A percentile compares a stretch with the other conserved stretches of the same genome.
Evolutionary conservation across 2,329 filamentous ascomycete genomes (phyloP).

Genomic region (Zymoseptoria passerinii): DNA sequence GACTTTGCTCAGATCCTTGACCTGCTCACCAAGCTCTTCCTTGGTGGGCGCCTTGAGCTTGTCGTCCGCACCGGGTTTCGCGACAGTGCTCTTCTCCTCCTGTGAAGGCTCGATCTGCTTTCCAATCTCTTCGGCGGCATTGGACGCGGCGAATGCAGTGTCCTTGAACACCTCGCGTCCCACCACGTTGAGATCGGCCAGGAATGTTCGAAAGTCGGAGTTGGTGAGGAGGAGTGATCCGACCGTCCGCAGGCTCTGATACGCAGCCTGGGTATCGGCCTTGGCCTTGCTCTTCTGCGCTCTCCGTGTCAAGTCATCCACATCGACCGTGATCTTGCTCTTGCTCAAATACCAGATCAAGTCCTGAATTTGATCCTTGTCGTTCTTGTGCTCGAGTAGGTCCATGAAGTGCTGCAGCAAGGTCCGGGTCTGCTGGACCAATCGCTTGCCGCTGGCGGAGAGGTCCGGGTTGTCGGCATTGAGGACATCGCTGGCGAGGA

Average conservation of each 20-base stretch:
- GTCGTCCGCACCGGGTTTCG: constrained; percentile 44
- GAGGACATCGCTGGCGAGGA: constrained; percentile 69
- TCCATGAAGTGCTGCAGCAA: constrained; percentile 75
- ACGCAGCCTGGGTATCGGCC: constrained; percentile 66
- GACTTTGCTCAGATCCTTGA: constrained; percentile 38
- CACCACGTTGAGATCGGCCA: constrained; percentile 70
- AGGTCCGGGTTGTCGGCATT: constrained; percentile 67
- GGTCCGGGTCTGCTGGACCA: constrained; percentile 63
- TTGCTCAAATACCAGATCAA: constrained; percentile 78
- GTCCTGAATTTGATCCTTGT: constrained; percentile 77
- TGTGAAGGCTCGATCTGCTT: constrained; percentile 63
- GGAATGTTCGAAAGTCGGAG: constrained; percentile 77
- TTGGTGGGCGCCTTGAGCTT: constrained; percentile 44
- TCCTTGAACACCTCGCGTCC: constrained; percentile 80
- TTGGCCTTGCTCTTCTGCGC: constrained; percentile 56
- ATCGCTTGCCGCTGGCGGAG: constrained; percentile 65
- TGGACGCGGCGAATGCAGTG: constrained; percentile 69
- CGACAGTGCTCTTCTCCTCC: constrained; percentile 49
- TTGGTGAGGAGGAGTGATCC: constrained; percentile 81
- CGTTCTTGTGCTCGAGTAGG: constrained; percentile 75
- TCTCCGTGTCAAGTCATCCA: constrained; percentile 52
- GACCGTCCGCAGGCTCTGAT: constrained; percentile 74
- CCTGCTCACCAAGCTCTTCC: constrained; percentile 52
- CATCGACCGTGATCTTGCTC: constrained; percentile 61
- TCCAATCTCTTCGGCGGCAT: constrained; percentile 65